Percentiles rank a stretch among this genome's conserved stretches.
Evolutionary conservation across 2,329 filamentous ascomycete genomes (phyloP).

Genomic region (Bipolaris gigantea): DNA sequence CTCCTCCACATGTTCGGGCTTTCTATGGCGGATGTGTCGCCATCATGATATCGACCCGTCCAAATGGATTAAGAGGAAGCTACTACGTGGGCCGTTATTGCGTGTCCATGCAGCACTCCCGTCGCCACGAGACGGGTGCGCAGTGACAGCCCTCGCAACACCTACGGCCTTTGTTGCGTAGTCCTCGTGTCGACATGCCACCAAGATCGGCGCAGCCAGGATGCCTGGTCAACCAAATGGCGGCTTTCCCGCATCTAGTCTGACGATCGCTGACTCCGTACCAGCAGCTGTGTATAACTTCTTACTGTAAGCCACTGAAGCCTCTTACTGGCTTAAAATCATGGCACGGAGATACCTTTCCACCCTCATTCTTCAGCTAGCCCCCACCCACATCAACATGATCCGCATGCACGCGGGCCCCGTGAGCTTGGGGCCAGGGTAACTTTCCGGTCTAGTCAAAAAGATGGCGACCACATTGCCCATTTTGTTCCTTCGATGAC

Average conservation of each 20-base stretch:
- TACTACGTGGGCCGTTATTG: constrained; percentile 52
- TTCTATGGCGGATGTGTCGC: constrained; percentile 50
- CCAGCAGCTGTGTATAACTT: constrained; percentile 49
- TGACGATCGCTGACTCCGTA: constrained; percentile 51
- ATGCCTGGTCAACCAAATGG: constrained; percentile 50
- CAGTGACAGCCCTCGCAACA: constrained; percentile 47
- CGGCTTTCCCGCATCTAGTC: constrained; percentile 48
- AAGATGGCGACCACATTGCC: constrained; percentile 37
- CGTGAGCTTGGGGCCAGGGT: constrained; percentile 36
- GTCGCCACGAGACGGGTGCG: constrained; percentile 40
- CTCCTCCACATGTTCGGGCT: constrained; percentile 44
- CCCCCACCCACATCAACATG: not conserved
- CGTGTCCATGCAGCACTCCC: constrained; percentile 44
- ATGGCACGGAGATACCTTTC: constrained; percentile 45
- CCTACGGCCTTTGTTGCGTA: constrained; percentile 48
- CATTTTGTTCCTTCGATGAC: constrained; percentile 42
- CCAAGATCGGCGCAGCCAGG: constrained; percentile 52
- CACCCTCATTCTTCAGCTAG: constrained; percentile 3
- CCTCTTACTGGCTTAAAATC: constrained; percentile 44
- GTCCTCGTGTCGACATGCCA: constrained; percentile 41
- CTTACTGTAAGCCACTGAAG: constrained; percentile 49
- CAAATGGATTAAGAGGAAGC: constrained; percentile 51
- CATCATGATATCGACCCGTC: constrained; percentile 51
- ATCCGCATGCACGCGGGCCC: constrained; percentile 54
- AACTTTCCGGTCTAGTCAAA: constrained; percentile 43